These are phyloP conservation scores for Bruguiera sexangula DNA, from an alignment of 345 rosid species.

Conservation along the genomic window DNA sequence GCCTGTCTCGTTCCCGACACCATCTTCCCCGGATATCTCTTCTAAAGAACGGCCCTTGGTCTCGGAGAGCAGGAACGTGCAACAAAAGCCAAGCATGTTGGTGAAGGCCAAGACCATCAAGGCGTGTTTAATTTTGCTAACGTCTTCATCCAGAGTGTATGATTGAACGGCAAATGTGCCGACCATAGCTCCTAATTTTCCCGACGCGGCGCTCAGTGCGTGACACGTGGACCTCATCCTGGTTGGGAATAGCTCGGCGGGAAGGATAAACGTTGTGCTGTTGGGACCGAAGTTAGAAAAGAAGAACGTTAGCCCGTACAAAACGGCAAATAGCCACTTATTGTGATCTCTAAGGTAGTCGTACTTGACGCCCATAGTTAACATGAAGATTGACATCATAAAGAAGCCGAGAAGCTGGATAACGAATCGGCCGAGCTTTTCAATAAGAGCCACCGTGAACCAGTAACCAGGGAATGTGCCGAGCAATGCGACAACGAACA, in stretches of 20 bases:
- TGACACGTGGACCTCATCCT: slow-evolving; percentile 56
- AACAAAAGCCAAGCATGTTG: slow-evolving; percentile 48
- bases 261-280: slow-evolving; percentile 54
- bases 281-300: slow-evolving; percentile 66
- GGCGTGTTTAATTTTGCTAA: slow-evolving; percentile 22
- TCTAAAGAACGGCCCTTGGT: slow-evolving; percentile 52
- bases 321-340: slow-evolving; percentile 27
- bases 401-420: slow-evolving; percentile 54
- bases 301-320: slow-evolving; percentile 49
- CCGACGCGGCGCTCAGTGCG: slow-evolving; percentile 52
- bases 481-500: slow-evolving; percentile 42
- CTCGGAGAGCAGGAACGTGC: slow-evolving; percentile 49
- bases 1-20: slow-evolving; percentile 15
- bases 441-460: slow-evolving; percentile 51
- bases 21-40: slow-evolving; percentile 63
- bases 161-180: slow-evolving; percentile 50
- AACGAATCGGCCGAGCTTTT: slow-evolving; percentile 42
- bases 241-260: slow-evolving; percentile 59
- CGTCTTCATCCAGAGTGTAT: slow-evolving; percentile 18
- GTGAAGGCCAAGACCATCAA: slow-evolving; percentile 44
- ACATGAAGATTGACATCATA: slow-evolving; percentile 57
- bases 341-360: slow-evolving; percentile 26
- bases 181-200: slow-evolving; percentile 55
- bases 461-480: slow-evolving; percentile 63
- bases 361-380: slow-evolving; percentile 38